These are phyloP conservation scores for Aspergillaceae sp. DNA, from an alignment of 2,329 filamentous ascomycete genomes.

Conservation along the genomic window DNA sequence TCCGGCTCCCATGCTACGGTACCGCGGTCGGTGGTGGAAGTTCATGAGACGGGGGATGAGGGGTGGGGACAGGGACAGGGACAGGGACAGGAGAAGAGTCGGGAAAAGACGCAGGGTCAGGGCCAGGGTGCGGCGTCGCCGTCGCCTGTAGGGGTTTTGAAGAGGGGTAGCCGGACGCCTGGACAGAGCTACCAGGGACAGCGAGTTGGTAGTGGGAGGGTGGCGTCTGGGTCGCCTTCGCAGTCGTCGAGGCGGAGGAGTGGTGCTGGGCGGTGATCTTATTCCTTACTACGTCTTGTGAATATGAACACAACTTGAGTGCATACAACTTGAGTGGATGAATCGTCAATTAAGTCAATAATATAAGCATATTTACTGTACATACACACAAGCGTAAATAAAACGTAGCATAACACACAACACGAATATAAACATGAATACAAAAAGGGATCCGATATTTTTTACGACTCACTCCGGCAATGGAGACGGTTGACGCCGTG, in stretches of 20 bases:
- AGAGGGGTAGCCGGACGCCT: conserved; percentile 6
- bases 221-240: not conserved
- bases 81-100: conserved; percentile 2
- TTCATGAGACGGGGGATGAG: conserved; percentile 14
- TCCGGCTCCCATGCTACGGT: not conserved
- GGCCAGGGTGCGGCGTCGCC: conserved; percentile 3
- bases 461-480: too few species aligned
- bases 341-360: conserved; percentile 2
- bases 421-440: conserved; percentile 8
- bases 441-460: not conserved
- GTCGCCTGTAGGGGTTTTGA: conserved; percentile 2
- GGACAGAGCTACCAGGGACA: too few species aligned
- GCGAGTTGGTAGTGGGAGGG: too few species aligned
- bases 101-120: not conserved
- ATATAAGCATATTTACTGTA: conserved; percentile 8
- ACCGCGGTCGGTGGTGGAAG: conserved; percentile 10
- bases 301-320: too few species aligned
- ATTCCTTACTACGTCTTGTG: not conserved
- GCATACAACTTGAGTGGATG: too few species aligned
- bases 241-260: conserved; percentile 11
- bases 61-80: conserved; percentile 8
- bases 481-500: not conserved
- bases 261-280: conserved; percentile 7
- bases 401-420: conserved; percentile 5
- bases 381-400: too few species aligned